Evolutionary conservation across 371 early-diverging fungal genomes (phyloP).

Genomic region (Apophysomyces trapeziformis): DNA sequence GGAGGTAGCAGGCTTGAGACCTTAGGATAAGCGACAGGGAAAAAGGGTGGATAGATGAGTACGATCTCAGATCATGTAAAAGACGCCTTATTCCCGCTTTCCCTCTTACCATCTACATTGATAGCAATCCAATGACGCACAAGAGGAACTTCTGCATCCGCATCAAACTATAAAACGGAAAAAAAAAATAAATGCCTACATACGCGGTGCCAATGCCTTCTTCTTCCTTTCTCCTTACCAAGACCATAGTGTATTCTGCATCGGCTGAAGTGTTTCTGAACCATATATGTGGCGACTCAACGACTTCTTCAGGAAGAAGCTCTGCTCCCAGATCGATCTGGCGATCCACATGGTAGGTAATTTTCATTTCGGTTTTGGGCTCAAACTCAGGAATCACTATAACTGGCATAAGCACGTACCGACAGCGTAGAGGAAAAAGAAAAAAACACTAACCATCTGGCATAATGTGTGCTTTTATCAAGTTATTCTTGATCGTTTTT

Average conservation of each 20-base stretch:
- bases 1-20: conserved; percentile 38
- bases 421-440: not conserved
- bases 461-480: conserved; percentile 17
- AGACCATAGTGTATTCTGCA: conserved; percentile 20
- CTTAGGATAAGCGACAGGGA: not conserved
- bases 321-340: conserved; percentile 15
- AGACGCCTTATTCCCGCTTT: not conserved
- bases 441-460: conserved; percentile 22
- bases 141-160: conserved; percentile 47
- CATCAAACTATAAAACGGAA: conserved; percentile 36
- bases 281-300: conserved; percentile 24
- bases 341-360: conserved; percentile 23
- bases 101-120: conserved; percentile 40
- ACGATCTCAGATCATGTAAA: too few species aligned
- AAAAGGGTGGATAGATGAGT: too few species aligned
- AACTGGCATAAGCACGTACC: too few species aligned
- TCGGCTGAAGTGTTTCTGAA: conserved; percentile 17
- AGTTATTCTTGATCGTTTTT: conserved; percentile 1
- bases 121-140: conserved; percentile 57
- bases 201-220: not conserved
- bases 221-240: conserved; percentile 14
- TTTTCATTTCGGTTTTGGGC: conserved; percentile 21
- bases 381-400: conserved; percentile 23
- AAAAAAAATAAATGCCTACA: not conserved
- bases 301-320: conserved; percentile 16